Conservation (phyloP, 495 filamentous ascomycete species). For the Beverwykella pulmonaria region DNA sequence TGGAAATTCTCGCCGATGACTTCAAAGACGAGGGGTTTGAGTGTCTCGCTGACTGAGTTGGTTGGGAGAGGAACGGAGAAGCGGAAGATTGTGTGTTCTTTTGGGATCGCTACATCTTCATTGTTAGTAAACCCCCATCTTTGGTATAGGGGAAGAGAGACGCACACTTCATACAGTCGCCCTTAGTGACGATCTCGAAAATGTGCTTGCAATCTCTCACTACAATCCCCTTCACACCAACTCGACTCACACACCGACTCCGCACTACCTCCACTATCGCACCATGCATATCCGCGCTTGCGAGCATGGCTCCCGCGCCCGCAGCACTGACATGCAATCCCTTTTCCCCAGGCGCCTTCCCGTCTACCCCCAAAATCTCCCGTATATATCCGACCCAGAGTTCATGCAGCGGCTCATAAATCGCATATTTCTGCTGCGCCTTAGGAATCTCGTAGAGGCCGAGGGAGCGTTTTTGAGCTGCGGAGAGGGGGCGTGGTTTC, state of each 20-base stretch:
- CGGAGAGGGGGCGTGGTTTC: constrained; percentile 73
- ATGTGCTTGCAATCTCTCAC: constrained; percentile 83
- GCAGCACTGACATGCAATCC: constrained; percentile 52
- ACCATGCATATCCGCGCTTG: constrained; percentile 87
- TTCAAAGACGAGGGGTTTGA: constrained; percentile 70
- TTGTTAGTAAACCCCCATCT: no score
- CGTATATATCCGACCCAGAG: constrained; percentile 86
- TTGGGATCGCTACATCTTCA: constrained; percentile 62
- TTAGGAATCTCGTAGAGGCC: constrained; percentile 73
- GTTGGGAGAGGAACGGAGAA: constrained; percentile 64
- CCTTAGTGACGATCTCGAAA: constrained; percentile 77
- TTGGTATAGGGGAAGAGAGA: neutral
- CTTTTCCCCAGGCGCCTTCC: constrained; percentile 45
- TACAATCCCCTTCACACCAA: constrained; percentile 83
- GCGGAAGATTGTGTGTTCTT: constrained; percentile 84
- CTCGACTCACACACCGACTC: constrained; percentile 75
- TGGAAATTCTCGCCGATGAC: constrained; percentile 85
- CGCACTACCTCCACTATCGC: constrained; percentile 82
- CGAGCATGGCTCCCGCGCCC: constrained; percentile 66
- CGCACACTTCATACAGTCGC: constrained; percentile 56
- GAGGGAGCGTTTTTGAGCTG: constrained; percentile 72
- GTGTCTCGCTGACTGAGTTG: constrained; percentile 22
- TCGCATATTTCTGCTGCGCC: constrained; percentile 66
- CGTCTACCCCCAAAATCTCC: constrained; percentile 63
- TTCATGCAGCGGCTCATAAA: constrained; percentile 73